Conservation (phyloP, 208 protist species). For the Trypanosoma lewisi region DNA sequence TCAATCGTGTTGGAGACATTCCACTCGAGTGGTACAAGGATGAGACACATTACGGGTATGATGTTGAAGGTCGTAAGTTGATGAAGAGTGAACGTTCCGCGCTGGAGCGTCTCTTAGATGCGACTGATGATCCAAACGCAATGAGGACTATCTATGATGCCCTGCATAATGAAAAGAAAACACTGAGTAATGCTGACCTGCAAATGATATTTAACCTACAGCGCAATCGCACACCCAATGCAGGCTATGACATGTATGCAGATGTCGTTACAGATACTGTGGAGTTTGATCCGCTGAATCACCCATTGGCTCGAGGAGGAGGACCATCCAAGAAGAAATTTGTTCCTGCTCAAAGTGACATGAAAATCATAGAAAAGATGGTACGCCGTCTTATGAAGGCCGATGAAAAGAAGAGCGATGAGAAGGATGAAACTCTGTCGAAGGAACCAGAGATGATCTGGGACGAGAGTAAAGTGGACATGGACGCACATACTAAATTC, state of each 20-base stretch:
- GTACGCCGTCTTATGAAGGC: slow-evolving; percentile 62
- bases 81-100: slow-evolving; percentile 86
- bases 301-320: slow-evolving; percentile 85
- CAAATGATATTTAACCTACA: slow-evolving; percentile 93
- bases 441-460: slow-evolving; percentile 60
- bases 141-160: slow-evolving; percentile 92
- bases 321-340: slow-evolving; percentile 87
- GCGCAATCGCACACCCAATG: slow-evolving; percentile 88
- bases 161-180: slow-evolving; percentile 88
- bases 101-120: slow-evolving; percentile 89
- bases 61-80: slow-evolving; percentile 89
- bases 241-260: slow-evolving; percentile 88
- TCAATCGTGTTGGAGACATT: slow-evolving; percentile 93
- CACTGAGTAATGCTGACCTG: slow-evolving; percentile 87
- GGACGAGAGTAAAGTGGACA: slow-evolving; percentile 84
- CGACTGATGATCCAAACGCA: slow-evolving; percentile 89
- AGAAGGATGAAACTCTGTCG: slow-evolving; percentile 30
- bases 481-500: slow-evolving; percentile 86
- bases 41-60: slow-evolving; percentile 92
- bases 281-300: slow-evolving; percentile 89
- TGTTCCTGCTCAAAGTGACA: slow-evolving; percentile 78
- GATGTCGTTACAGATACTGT: slow-evolving; percentile 83
- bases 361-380: slow-evolving; percentile 92
- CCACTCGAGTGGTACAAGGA: slow-evolving; percentile 95
- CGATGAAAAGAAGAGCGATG: slow-evolving; percentile 23